Evolutionary conservation across 768 basidiomycete species (phyloP).

Genomic region (Tephrocybe sp.): DNA sequence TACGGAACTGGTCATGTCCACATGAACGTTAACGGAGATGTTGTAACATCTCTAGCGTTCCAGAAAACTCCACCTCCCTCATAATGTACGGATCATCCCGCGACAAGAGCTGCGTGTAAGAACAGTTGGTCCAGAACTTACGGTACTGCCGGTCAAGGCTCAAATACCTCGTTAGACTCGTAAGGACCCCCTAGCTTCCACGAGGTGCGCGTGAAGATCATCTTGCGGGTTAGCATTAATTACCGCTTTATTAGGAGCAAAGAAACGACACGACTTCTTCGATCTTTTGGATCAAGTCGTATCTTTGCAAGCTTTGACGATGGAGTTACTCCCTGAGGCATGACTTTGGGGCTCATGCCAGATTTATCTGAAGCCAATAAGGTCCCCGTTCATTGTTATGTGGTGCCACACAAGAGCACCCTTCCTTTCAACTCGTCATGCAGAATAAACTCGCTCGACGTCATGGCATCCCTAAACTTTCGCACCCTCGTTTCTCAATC

Average conservation of each 20-base stretch:
- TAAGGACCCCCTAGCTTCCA: not conserved
- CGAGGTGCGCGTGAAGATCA: slow-evolving; percentile 9
- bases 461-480: slow-evolving; percentile 1
- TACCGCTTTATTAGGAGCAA: slow-evolving; percentile 13
- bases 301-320: slow-evolving; percentile 7
- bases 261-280: not conserved
- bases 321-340: not conserved
- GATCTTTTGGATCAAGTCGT: not conserved
- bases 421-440: not conserved
- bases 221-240: slow-evolving; percentile 4
- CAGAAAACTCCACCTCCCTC: no score
- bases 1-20: no score
- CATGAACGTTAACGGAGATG: no score
- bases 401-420: not conserved
- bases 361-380: not conserved
- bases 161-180: not conserved
- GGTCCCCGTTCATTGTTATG: slow-evolving; percentile 2
- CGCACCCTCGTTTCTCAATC: slow-evolving; percentile 1
- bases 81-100: not conserved
- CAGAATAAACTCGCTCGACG: not conserved
- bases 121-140: no score
- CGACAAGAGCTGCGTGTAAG: not conserved
- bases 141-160: not conserved
- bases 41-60: no score
- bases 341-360: slow-evolving; percentile 1